Evolutionary conservation across 805 yeast species (phyloP), one percentile per base, ranked within the genome.

Genomic region (Cephaloascus albidus): DNA sequence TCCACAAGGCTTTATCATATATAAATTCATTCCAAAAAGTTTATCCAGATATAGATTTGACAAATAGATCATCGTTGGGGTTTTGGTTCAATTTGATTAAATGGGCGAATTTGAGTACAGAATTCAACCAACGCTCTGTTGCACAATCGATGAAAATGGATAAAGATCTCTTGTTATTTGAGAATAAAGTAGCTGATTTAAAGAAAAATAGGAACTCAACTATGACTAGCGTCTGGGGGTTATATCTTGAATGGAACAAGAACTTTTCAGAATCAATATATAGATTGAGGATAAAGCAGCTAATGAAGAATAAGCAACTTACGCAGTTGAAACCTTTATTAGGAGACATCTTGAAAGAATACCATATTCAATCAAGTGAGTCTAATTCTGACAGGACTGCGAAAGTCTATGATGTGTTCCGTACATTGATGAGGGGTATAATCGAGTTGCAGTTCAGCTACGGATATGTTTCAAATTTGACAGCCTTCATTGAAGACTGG

Each of bases 21-120:
- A 47, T 65, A 27, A 65, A 61, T 41, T 47, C 50, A 17, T 63
- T 66, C 45, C 70, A 65, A 45, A 46, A 52, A 4, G 40, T 47
- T 27, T 66, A 60, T 39, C 43, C 44, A 1, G 20, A 27, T 20
- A 39, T 58, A 18, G 53, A 55, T 32, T 41, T 57, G 19, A 41
- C 46, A 12, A 35, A 40, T 3, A 27, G 33, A 3, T 34, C 39
- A 6, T 40, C 61, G 20, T 50, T 49, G 41, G 37, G 46, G 2
- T 57, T 67, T 41, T 67, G 70, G 70, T 63, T 57, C 41, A 52
- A 49, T 34, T 37, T 63, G 2, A 57, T 66, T 46, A 53, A 52
- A 38, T 64, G 70, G 70, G 54, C 61, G 39, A 61, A 65, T 39
- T 42, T 52, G 27, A 42, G 56, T n/a, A 61, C 70, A 18, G 48